phyloP scores from a whole-genome alignment of 257 asterid species.

The Solanum verrucosum region DNA sequence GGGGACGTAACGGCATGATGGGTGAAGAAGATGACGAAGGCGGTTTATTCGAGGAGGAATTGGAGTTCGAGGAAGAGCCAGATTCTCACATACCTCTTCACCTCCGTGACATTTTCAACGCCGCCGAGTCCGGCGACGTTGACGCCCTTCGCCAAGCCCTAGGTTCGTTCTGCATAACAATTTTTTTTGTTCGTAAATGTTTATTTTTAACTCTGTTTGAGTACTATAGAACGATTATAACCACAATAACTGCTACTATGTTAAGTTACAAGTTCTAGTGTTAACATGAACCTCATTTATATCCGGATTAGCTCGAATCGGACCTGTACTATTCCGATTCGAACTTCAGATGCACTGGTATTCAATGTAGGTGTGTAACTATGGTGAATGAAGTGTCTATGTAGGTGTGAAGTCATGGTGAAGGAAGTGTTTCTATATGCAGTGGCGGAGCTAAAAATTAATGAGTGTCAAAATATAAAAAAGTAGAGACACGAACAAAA shows the following conservation, averaged over 20 bases:
- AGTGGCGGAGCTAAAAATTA: not conserved
- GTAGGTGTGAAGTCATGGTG: not conserved
- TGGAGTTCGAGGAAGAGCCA: not conserved
- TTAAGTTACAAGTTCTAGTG: not conserved
- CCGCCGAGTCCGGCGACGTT: not conserved
- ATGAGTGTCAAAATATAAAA: not conserved
- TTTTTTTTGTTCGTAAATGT: not conserved
- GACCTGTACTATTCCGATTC: not conserved
- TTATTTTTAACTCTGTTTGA: not conserved
- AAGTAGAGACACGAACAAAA: too few relatives aligned
- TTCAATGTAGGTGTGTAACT: not conserved
- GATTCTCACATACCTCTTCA: not conserved
- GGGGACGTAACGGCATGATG: not conserved
- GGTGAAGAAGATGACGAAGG: not conserved
- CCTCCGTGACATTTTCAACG: not conserved
- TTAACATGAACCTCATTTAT: not conserved
- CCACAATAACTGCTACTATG: not conserved
- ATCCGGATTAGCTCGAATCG: not conserved
- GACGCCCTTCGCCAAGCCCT: not conserved
- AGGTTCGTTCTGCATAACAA: not conserved
- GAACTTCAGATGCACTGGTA: not conserved
- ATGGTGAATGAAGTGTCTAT: not conserved
- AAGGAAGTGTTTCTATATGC: not conserved
- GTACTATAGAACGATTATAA: not conserved
- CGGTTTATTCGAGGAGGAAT: not conserved